Conservation (phyloP, 2,329 filamentous ascomycete genomes). For the Xenosphaeropsis pyriputrescens region DNA sequence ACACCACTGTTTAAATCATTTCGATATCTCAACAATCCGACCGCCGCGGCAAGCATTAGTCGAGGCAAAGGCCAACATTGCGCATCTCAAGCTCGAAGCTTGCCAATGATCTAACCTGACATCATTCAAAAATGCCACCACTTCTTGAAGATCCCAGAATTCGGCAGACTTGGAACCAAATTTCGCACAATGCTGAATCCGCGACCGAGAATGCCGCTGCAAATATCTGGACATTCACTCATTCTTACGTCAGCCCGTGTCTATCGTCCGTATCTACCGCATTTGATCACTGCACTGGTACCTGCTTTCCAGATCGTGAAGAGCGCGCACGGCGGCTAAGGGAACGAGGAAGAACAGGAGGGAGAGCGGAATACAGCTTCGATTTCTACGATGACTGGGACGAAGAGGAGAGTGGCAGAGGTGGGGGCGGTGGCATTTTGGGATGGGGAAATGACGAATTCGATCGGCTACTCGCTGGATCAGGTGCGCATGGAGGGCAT, state of each 20-base stretch:
- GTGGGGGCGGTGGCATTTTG: constrained; percentile 44
- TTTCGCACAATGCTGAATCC: constrained; percentile 78
- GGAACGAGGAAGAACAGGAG: constrained; percentile 43
- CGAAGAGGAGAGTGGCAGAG: constrained; percentile 31
- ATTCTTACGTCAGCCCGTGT: constrained; percentile 75
- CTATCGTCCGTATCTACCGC: constrained; percentile 50
- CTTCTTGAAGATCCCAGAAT: constrained; percentile 70
- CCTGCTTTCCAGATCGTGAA: constrained; percentile 57
- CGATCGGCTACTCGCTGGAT: constrained; percentile 66
- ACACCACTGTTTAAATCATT: too few relatives aligned
- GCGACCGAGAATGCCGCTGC: constrained; percentile 88
- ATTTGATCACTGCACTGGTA: constrained; percentile 57
- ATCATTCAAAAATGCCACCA: constrained; percentile 14
- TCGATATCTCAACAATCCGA: too few relatives aligned
- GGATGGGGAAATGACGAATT: constrained; percentile 75
- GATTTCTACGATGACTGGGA: constrained; percentile 99
- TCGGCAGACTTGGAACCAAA: constrained; percentile 85
- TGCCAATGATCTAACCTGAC: too few relatives aligned
- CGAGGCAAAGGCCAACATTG: too few relatives aligned
- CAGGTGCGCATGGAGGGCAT: constrained; percentile 30
- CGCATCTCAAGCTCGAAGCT: too few relatives aligned
- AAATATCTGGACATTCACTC: constrained; percentile 77
- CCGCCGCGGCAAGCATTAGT: too few relatives aligned
- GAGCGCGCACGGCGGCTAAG: constrained; percentile 56
- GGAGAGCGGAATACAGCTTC: constrained; percentile 70